These are phyloP conservation scores for Hymenoscyphus albidus DNA, from an alignment of 2,329 filamentous ascomycete genomes.

Conservation along the genomic window DNA sequence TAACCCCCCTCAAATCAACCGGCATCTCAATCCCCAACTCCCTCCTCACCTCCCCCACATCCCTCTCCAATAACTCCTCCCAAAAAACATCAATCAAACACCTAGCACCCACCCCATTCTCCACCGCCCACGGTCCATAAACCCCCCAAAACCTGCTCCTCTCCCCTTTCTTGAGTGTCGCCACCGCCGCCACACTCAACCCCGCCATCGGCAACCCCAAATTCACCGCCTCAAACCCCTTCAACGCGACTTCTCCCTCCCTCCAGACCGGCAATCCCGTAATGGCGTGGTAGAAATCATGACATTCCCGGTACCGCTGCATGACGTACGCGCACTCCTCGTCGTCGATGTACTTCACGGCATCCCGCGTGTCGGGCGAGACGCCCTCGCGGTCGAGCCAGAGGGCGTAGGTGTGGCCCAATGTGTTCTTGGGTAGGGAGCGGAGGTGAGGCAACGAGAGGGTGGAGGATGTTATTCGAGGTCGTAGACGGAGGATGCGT, in stretches of 20 bases:
- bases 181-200: slow-evolving; percentile 70
- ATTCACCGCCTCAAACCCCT: slow-evolving; percentile 96
- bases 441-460: slow-evolving; percentile 66
- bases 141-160: slow-evolving; percentile 64
- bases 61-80: slow-evolving; percentile 87
- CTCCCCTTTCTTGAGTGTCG: slow-evolving; percentile 60
- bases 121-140: slow-evolving; percentile 87
- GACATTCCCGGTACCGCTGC: slow-evolving; percentile 95
- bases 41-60: slow-evolving; percentile 70
- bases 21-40: slow-evolving; percentile 84
- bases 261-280: slow-evolving; percentile 85
- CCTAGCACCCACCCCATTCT: slow-evolving; percentile 69
- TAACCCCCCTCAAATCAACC: slow-evolving; percentile 75
- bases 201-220: slow-evolving; percentile 94
- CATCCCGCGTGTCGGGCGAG: slow-evolving; percentile 79
- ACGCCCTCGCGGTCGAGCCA: slow-evolving; percentile 97
- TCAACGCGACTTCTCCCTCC: slow-evolving; percentile 97
- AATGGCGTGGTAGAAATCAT: slow-evolving; percentile 87
- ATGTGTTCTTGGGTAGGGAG: slow-evolving; percentile 60
- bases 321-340: slow-evolving; percentile 97
- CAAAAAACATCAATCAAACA: slow-evolving; percentile 96
- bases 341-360: slow-evolving; percentile 88
- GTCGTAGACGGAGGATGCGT: slow-evolving; percentile 84
- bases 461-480: slow-evolving; percentile 74
- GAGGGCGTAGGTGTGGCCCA: slow-evolving; percentile 76